These are phyloP conservation scores for Mycena chlorophos DNA, from an alignment of 768 basidiomycete genomes.

Conservation along the genomic window DNA sequence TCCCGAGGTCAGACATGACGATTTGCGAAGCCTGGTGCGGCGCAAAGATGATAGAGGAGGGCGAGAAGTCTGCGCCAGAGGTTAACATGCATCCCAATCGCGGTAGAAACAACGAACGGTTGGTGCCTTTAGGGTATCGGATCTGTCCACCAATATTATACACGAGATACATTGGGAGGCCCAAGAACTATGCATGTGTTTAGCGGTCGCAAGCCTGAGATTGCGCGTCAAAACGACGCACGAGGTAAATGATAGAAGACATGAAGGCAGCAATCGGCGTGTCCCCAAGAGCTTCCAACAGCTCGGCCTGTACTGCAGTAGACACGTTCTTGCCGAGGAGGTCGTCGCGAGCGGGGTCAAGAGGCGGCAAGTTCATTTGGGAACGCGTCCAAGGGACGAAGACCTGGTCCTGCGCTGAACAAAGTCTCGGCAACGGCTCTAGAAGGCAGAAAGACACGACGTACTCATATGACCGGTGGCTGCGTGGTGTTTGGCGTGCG, in stretches of 20 bases:
- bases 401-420: constrained; percentile 93
- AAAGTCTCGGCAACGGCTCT: too few species aligned
- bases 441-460: too few species aligned
- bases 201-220: not conserved
- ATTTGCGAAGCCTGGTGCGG: constrained; percentile 76
- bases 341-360: constrained; percentile 68
- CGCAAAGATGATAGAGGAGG: constrained; percentile 78
- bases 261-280: constrained; percentile 74
- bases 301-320: constrained; percentile 65
- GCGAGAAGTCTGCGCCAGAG: constrained; percentile 63
- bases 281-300: constrained; percentile 88
- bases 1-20: constrained; percentile 79
- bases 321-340: constrained; percentile 62
- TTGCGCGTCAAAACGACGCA: constrained; percentile 32
- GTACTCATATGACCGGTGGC: constrained; percentile 91
- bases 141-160: constrained; percentile 86
- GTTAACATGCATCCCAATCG: not conserved
- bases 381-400: constrained; percentile 90
- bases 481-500: constrained; percentile 93
- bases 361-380: constrained; percentile 59
- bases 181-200: constrained; percentile 56
- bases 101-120: constrained; percentile 57
- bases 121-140: constrained; percentile 76
- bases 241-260: constrained; percentile 57
- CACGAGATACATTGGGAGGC: constrained; percentile 85